Evolutionary conservation across 2,329 filamentous ascomycete genomes (phyloP).

Genomic region (Curvularia sp.): DNA sequence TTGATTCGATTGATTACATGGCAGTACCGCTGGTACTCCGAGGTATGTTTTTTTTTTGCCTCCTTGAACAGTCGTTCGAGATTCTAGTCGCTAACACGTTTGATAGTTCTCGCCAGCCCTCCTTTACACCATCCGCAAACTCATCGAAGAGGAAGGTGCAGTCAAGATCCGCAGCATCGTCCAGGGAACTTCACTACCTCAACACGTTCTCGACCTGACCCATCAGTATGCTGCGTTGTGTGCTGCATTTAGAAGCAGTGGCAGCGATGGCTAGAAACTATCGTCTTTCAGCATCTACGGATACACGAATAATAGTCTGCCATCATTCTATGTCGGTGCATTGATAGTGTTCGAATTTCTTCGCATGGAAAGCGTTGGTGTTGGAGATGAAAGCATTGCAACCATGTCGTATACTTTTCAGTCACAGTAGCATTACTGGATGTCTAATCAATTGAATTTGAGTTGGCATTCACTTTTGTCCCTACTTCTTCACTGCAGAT

Average conservation of each 20-base stretch:
- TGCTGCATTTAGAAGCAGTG: constrained; percentile 92
- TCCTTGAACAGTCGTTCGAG: too few species aligned
- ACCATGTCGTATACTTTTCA: not conserved
- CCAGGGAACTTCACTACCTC: constrained; percentile 91
- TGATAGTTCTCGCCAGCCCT: constrained; percentile 85
- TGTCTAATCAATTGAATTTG: constrained; percentile 2
- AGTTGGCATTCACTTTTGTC: constrained; percentile 11
- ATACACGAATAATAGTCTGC: constrained; percentile 14
- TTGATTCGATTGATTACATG: constrained; percentile 92
- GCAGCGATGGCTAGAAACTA: constrained; percentile 74
- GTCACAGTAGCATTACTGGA: constrained; percentile 2
- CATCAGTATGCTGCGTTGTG: constrained; percentile 96
- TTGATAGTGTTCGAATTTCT: constrained; percentile 6
- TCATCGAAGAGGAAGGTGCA: constrained; percentile 97
- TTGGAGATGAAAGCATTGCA: constrained; percentile 11
- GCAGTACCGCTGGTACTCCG: constrained; percentile 99
- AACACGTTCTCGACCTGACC: constrained; percentile 90
- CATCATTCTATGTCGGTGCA: not conserved
- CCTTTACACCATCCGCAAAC: constrained; percentile 82
- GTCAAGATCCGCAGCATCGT: constrained; percentile 98
- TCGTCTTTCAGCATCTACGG: constrained; percentile 23
- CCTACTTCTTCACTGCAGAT: constrained; percentile 2
- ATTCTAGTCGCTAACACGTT: constrained; percentile 5
- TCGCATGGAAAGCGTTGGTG: constrained; percentile 25
- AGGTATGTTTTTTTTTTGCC: constrained; percentile 60